Conservation (phyloP, 768 basidiomycete genomes). For the Naganishia onofrii region DNA sequence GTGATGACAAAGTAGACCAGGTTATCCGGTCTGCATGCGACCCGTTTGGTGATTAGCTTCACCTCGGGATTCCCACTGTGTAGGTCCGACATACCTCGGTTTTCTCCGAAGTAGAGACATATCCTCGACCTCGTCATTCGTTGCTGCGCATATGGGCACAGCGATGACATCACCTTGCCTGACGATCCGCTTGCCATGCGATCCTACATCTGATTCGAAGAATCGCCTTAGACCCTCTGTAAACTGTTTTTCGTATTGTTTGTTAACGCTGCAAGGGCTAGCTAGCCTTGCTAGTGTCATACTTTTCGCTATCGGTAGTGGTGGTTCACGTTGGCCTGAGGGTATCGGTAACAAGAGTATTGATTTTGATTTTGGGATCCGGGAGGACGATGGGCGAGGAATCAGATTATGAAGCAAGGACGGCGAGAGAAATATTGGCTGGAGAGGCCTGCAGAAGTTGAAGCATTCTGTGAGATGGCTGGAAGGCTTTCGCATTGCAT, state of each 20-base stretch:
- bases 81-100: neutral
- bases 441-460: constrained; percentile 33
- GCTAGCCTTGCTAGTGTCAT: constrained; percentile 47
- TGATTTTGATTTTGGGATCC: neutral
- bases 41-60: neutral
- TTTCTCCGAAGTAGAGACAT: neutral
- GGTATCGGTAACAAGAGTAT: constrained; percentile 40
- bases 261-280: constrained; percentile 43
- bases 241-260: constrained; percentile 47
- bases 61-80: neutral
- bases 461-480: neutral
- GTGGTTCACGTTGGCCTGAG: constrained; percentile 43
- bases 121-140: constrained; percentile 67
- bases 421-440: constrained; percentile 45
- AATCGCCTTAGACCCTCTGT: constrained; percentile 35
- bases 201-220: constrained; percentile 32
- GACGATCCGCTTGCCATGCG: constrained; percentile 33
- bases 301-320: constrained; percentile 43
- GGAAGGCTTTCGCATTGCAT: neutral
- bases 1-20: constrained; percentile 75
- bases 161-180: constrained; percentile 46
- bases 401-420: constrained; percentile 37
- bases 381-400: constrained; percentile 7
- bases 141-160: constrained; percentile 35
- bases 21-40: constrained; percentile 51